Base-by-base conservation (phyloP, 1,139 yeast species). In the Yamadazyma triangularis region DNA sequence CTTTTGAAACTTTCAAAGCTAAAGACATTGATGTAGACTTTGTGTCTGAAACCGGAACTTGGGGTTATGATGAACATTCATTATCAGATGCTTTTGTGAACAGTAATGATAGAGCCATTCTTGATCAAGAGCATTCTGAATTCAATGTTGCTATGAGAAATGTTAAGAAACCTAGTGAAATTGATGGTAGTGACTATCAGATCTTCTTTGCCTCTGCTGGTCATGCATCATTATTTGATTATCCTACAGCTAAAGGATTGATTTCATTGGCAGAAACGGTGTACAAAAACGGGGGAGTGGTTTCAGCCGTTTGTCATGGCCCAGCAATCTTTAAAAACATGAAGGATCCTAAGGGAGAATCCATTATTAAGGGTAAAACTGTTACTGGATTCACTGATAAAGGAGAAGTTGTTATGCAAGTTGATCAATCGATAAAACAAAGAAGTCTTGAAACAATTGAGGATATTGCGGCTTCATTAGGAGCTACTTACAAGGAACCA, bases 271-370 rank as follows among this genome's bases (percentile, higher is more conserved):
- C 76, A 16, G 54, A 59, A 25, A 53, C 57, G 9, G 67, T 77
- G 30, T 74, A 70, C 49, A 58, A 56, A 26, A 56, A 65, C 23
- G 73, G 72, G 22, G 82, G 82, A 29, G 67, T 75, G 25, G 70
- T 78, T 16, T 51, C 77, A 24, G 80, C 84, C 11, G 83, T 78
- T 14, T 79, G 86, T 54, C 86, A 79, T 42, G 86, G 84, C 4
- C 81, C 83, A 10, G 67, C 69, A 25, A 62, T 77, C 39, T 70
- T 79, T 35, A 69, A 62, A 22, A 61, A 64, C 28, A 52, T 77
- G 40, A 58, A 50, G 26, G 72, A 70, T 40, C 45, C 55, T 28
- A 41, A 50, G 14, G 77, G 77, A 25, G 57, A 64, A 31, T 55
- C 59, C 8, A 45, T 79, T 32, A 59, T 71, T 37, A 55, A 70